A percentile compares a stretch with the other conserved stretches of the same genome.
Conservation (phyloP, 257 asterid species). For the Ophiorrhiza pumila region DNA sequence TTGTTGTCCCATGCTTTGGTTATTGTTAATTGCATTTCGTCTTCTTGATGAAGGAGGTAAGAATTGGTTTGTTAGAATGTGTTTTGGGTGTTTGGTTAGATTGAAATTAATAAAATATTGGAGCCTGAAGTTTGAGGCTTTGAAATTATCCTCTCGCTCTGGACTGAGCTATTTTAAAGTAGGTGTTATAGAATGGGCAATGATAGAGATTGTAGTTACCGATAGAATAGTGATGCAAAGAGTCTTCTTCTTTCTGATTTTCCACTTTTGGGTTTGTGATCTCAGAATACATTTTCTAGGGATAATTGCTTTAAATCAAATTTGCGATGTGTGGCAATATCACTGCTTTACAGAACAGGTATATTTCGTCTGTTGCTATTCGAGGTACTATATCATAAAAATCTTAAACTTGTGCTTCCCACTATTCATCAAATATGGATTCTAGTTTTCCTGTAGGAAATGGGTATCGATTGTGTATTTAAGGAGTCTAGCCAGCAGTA, state of each 20-base stretch:
- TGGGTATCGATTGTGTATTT: neutral
- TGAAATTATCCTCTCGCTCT: neutral
- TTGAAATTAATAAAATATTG: neutral
- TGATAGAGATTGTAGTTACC: neutral
- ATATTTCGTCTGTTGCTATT: neutral
- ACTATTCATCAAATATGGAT: neutral
- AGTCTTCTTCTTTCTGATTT: neutral
- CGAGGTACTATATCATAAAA: neutral
- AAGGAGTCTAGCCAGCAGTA: neutral
- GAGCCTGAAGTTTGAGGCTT: neutral
- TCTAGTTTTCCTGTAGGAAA: neutral
- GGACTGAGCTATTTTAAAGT: neutral
- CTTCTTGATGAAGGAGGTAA: neutral
- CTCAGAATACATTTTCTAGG: neutral
- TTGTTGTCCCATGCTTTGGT: conserved; percentile 1
- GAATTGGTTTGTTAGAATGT: neutral
- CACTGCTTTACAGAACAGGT: neutral
- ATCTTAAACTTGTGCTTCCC: neutral
- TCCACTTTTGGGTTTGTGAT: neutral
- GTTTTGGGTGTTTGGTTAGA: neutral
- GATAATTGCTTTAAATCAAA: neutral
- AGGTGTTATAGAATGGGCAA: neutral
- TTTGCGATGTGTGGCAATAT: neutral
- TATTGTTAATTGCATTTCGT: too few relatives aligned
- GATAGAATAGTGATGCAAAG: neutral